phyloP scores from a whole-genome alignment of 768 basidiomycete species.

The Leccinum obscurum region DNA sequence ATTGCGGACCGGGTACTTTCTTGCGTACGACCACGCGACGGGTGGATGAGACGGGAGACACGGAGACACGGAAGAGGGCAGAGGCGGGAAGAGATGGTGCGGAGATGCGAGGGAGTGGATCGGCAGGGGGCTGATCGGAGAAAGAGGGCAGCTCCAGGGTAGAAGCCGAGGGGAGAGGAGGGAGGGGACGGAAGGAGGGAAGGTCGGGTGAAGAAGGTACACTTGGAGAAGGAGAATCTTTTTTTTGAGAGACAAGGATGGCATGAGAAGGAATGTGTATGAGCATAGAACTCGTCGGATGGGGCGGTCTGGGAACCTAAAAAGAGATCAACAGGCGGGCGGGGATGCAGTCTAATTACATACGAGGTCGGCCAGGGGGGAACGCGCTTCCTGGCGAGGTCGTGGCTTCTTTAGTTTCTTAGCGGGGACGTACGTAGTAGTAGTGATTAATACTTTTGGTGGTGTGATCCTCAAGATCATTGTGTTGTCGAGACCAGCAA shows the following conservation, averaged over 20 bases:
- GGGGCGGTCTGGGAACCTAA: constrained; percentile 13
- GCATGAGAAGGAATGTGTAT: constrained; percentile 8
- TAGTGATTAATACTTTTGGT: constrained; percentile 30
- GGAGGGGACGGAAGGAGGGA: constrained; percentile 32
- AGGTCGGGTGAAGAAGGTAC: constrained; percentile 10
- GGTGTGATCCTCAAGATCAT: constrained; percentile 38
- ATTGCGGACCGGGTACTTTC: constrained; percentile 28
- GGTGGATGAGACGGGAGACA: constrained; percentile 17
- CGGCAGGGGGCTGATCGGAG: constrained; percentile 21
- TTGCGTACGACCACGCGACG: constrained; percentile 13
- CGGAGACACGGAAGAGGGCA: constrained; percentile 16
- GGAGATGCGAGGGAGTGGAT: constrained; percentile 8
- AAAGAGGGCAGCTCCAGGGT: constrained; percentile 42
- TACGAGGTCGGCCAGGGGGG: constrained; percentile 35
- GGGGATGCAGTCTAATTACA: constrained; percentile 18
- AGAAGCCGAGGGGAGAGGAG: constrained; percentile 38
- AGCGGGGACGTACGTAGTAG: constrained; percentile 21
- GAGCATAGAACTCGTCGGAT: constrained; percentile 20
- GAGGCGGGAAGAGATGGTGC: constrained; percentile 19
- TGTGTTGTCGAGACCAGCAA: constrained; percentile 42
- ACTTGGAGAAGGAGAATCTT: constrained; percentile 15
- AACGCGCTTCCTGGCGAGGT: constrained; percentile 22
- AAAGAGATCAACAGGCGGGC: constrained; percentile 16
- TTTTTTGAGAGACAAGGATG: constrained; percentile 2
- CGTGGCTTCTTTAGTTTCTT: constrained; percentile 27